Evolutionary conservation across 495 filamentous ascomycete species (phyloP).

Genomic region (Achaetomiella virescens): DNA sequence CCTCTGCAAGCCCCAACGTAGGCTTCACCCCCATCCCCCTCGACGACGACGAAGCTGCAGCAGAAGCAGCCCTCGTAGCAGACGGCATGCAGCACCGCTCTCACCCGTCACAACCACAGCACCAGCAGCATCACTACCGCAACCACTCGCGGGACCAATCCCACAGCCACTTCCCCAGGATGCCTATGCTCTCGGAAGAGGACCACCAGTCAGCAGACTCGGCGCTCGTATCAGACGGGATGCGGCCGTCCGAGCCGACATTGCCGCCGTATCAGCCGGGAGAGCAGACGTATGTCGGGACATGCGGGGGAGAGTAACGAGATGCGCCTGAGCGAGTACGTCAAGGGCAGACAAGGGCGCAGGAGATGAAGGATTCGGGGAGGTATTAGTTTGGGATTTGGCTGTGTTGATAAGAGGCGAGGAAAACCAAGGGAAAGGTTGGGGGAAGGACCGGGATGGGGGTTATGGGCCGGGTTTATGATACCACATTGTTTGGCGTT

Average conservation of each 20-base stretch:
- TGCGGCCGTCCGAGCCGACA: constrained; percentile 18
- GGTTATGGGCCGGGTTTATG: background rate
- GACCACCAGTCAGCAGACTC: constrained; percentile 15
- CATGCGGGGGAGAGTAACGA: constrained; percentile 33
- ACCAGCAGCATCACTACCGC: background rate
- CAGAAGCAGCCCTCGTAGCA: constrained; percentile 21
- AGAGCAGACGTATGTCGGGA: constrained; percentile 30
- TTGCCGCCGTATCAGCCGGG: constrained; percentile 19
- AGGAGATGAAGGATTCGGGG: constrained; percentile 33
- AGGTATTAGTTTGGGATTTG: constrained; percentile 3
- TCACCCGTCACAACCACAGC: background rate
- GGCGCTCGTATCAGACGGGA: constrained; percentile 34
- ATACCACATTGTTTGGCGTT: background rate
- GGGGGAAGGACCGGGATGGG: background rate
- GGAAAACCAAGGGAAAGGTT: background rate
- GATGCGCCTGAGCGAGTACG: constrained; percentile 34
- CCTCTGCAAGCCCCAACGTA: background rate
- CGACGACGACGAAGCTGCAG: constrained; percentile 21
- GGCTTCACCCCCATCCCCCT: constrained; percentile 16
- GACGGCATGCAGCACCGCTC: constrained; percentile 22
- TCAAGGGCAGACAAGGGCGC: constrained; percentile 34
- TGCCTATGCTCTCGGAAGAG: constrained; percentile 24
- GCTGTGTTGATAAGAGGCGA: background rate
- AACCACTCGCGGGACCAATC: background rate
- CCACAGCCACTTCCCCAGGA: background rate